Base-by-base conservation (phyloP, 176 grass and related monocot genomes). In the Phragmites australis region DNA sequence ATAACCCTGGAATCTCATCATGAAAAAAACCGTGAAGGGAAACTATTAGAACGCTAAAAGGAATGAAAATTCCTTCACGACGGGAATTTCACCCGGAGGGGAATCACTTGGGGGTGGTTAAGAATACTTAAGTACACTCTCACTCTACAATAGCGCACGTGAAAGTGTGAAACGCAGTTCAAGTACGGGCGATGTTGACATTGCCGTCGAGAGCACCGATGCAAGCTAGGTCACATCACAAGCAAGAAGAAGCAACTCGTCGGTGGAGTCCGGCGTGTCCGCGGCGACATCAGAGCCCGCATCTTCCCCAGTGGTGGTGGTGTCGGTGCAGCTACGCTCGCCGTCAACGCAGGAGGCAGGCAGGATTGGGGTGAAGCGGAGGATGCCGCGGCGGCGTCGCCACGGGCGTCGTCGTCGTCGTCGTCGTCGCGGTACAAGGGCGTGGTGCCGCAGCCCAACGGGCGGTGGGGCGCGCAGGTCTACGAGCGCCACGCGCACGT, bases 381-480 rank as follows among this genome's bases (percentile, higher is more conserved):
- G 25, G 68, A 19, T 3, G 67, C 23, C 22, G 26, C 43, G 11
- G 13, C 40, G 22, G 6, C 43, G 25, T 7, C 25, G 26, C 8
- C 68, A 3, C 26, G 46, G 16, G 45, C 45, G 46, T 4, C 14
- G 13, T 31, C 9, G 2, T 21, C 32, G 8, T 74, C 43, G 25
- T 27, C 69, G 26, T 81, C 83, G 46, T 93, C 87, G 19, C 87
- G 57, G 65, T 95, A 91, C 89, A 99, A 99, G 81, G 97, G 97
- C 74, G 97, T 99, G 8, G 97, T 99, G 51, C 90, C 97, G 12
- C 97, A 99, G 87, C 97, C 97, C 15, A 99, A 99, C 84, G 97
- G 97, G 30, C 84, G 97, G 11, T 99, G 97, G 97, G 97, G 97
- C 11, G 87, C 97, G 19, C 97, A 99, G 91, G 96, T 99, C 87